Base-by-base conservation (phyloP, 2,329 filamentous ascomycete genomes). In the Fusarium sp. region DNA sequence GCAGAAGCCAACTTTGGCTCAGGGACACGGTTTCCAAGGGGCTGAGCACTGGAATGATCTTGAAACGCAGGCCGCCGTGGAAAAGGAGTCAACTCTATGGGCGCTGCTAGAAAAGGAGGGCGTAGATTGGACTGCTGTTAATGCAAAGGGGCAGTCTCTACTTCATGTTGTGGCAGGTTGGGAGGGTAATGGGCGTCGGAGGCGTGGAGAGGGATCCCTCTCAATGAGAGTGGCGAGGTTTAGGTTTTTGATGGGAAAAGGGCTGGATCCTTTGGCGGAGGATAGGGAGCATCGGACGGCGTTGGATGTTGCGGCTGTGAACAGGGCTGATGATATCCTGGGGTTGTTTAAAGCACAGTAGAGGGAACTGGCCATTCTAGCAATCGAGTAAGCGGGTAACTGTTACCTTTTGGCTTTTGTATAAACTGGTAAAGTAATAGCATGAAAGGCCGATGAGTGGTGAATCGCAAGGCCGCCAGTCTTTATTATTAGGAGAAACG, bases 311-410 rank as follows among this genome's bases (percentile, higher is more conserved):
- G 56, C 38, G 3, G 56, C 44, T 12, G 32, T 17, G 0, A 18
- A 15, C 0, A 11, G 8, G 7, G 56, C 38, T 5, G 1, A 17
- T 23, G 17, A 52, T 0, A 63, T 45, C 3, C 2, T 61, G 0
- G 7, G 12, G 9, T 18, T 27, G 1, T 61, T 61, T 1, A 32
- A 60, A 5, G 17, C 7, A 4, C 7, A 45, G 5, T 20, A 17
- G 7, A 14, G 12, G 7, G 3, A 2, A 26, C 17, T 26, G 4
- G 4, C 15, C 23, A 18, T 12, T 8, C 5, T 6, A 4, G 23
- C 10, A 17, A 12, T 6, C 5, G 20, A 42, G n/a, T 15, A 15
- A 32, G 11, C 13, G 30, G 30, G 13, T 32, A 32, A 32, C 11
- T 13, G 10, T 32, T 32, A 3, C 30, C 30, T 32, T 11, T 32